Percentiles rank a stretch among this genome's conserved stretches.
Conservation (phyloP, 2,329 filamentous ascomycete species). For the Talaromyces verruculosus region DNA sequence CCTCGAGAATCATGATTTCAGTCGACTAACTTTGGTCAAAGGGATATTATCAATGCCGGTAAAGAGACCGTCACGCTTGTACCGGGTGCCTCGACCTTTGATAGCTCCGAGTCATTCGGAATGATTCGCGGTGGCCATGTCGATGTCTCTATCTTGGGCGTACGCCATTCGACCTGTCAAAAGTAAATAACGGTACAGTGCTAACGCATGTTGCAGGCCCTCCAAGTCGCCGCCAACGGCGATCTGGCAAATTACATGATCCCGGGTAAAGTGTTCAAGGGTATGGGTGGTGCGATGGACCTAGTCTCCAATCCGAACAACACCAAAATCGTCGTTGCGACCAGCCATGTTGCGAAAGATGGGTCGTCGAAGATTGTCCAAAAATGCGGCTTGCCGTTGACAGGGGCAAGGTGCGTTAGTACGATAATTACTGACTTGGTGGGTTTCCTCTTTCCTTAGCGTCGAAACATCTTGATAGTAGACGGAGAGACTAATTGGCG, state of each 20-base stretch:
- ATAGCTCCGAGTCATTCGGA: slow-evolving; percentile 84
- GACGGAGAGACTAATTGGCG: background rate
- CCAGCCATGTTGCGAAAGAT: slow-evolving; percentile 96
- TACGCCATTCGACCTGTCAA: slow-evolving; percentile 59
- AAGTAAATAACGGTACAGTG: background rate
- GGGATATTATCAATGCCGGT: slow-evolving; percentile 84
- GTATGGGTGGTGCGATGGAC: slow-evolving; percentile 79
- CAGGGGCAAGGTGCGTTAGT: slow-evolving; percentile 80
- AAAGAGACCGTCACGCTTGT: slow-evolving; percentile 89
- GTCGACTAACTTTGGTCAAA: background rate
- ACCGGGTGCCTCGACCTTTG: slow-evolving; percentile 76
- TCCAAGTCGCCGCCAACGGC: slow-evolving; percentile 77
- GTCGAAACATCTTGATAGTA: background rate
- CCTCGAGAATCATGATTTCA: background rate
- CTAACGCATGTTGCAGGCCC: slow-evolving; percentile 48
- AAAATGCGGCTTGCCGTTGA: slow-evolving; percentile 89
- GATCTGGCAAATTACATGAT: slow-evolving; percentile 73
- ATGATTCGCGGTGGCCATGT: slow-evolving; percentile 87
- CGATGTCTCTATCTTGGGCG: slow-evolving; percentile 82
- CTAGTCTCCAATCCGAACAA: slow-evolving; percentile 68
- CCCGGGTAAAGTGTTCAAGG: slow-evolving; percentile 56
- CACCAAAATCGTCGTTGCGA: slow-evolving; percentile 84
- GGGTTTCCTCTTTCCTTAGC: background rate
- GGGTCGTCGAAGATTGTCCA: slow-evolving; percentile 91
- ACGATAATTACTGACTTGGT: slow-evolving; percentile 84